Percentiles rank a stretch among this genome's conserved stretches.
These are phyloP conservation scores for Ceratocystis huliohia DNA, from an alignment of 2,329 filamentous ascomycete species.

Conservation along the genomic window DNA sequence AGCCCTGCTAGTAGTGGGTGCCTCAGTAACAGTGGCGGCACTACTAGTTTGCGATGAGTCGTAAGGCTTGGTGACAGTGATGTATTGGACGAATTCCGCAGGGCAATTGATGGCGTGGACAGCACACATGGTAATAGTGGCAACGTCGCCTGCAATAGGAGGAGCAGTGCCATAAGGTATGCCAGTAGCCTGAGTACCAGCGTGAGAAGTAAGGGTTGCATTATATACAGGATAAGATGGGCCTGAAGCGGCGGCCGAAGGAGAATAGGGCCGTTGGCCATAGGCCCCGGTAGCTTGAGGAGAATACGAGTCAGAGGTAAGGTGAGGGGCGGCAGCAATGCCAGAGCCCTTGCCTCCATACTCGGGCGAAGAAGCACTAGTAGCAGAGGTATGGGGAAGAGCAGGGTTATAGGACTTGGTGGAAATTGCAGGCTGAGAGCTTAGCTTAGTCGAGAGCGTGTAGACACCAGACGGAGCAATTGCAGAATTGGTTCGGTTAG, in stretches of 20 bases:
- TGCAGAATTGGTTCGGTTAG: neutral
- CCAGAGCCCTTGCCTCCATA: neutral
- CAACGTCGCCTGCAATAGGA: constrained; percentile 23
- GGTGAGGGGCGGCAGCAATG: neutral
- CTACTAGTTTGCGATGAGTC: neutral
- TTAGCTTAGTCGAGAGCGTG: neutral
- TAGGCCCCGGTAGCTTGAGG: constrained; percentile 8
- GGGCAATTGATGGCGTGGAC: constrained; percentile 32
- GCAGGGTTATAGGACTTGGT: neutral
- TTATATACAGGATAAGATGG: neutral
- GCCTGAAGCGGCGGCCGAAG: neutral
- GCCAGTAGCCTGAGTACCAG: constrained; percentile 20
- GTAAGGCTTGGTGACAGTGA: constrained; percentile 25
- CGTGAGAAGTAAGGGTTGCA: neutral
- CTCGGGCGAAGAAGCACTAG: neutral
- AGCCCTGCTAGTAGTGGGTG: neutral
- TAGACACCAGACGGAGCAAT: neutral
- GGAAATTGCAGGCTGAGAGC: neutral
- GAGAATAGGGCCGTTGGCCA: neutral
- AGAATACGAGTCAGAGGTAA: neutral
- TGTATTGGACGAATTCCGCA: constrained; percentile 28
- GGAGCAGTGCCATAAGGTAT: neutral
- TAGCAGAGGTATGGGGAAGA: neutral
- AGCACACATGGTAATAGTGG: constrained; percentile 30
- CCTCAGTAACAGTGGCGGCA: neutral